Evolutionary conservation across 495 filamentous ascomycete genomes (phyloP).

Genomic region (Saxophila tyrrhenica): DNA sequence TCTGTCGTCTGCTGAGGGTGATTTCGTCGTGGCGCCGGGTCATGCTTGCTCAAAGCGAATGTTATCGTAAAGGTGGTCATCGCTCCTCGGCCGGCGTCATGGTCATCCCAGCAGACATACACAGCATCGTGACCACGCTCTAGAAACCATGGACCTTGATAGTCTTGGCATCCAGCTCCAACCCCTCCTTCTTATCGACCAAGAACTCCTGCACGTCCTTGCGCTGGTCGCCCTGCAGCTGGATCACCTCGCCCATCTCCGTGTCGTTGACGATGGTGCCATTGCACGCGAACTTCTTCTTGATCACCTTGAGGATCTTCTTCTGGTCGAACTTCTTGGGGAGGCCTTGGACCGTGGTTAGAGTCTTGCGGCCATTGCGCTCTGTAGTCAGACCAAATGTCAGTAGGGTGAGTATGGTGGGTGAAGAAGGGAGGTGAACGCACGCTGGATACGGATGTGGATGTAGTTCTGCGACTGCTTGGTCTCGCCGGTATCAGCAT

Average conservation of each 20-base stretch:
- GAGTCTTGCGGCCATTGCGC: slow-evolving; percentile 99
- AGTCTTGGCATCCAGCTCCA: slow-evolving; percentile 86
- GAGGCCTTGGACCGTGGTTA: slow-evolving; percentile 97
- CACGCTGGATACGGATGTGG: slow-evolving; percentile 99
- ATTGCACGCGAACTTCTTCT: slow-evolving; percentile 99
- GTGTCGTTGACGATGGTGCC: slow-evolving; percentile 95
- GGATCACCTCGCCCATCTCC: slow-evolving; percentile 99
- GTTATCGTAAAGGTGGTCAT: not conserved
- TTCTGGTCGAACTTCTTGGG: slow-evolving; percentile 98
- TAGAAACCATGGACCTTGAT: slow-evolving; percentile 92
- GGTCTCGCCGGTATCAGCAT: slow-evolving; percentile 92
- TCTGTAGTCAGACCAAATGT: slow-evolving; percentile 55
- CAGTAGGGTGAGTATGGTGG: slow-evolving; percentile 4
- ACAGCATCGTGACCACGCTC: slow-evolving; percentile 17
- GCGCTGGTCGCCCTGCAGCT: slow-evolving; percentile 97
- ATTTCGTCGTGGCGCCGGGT: not conserved
- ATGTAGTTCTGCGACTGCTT: slow-evolving; percentile 96
- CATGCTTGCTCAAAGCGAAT: not conserved
- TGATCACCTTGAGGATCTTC: slow-evolving; percentile 99
- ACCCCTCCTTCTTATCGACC: slow-evolving; percentile 83
- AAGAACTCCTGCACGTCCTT: slow-evolving; percentile 97
- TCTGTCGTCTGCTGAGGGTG: not conserved
- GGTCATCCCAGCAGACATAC: not conserved
- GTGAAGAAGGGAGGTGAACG: slow-evolving; percentile 7
- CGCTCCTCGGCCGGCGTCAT: not conserved